These are phyloP conservation scores for Penicillium italicum DNA, from an alignment of 2,329 filamentous ascomycete species.

Conservation along the genomic window DNA sequence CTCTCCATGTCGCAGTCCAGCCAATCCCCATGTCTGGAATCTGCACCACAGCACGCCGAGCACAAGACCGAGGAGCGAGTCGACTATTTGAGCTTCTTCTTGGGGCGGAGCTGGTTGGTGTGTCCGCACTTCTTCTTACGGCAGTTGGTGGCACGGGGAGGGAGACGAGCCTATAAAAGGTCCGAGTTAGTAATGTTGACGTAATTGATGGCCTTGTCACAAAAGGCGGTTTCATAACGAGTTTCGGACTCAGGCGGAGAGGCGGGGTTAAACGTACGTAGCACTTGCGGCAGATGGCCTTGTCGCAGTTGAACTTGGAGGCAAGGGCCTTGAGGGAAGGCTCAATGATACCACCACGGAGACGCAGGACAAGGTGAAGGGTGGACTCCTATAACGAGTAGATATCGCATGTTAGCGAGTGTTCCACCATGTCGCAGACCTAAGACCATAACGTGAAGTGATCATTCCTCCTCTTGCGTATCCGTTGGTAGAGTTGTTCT, in stretches of 20 bases:
- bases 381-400: slow-evolving; percentile 73
- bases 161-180: slow-evolving; percentile 65
- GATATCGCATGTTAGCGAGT: slow-evolving; percentile 32
- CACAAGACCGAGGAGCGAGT: slow-evolving; percentile 46
- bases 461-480: slow-evolving; percentile 11
- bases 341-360: slow-evolving; percentile 99
- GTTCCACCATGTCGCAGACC: slow-evolving; percentile 1
- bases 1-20: slow-evolving; percentile 36
- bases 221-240: not conserved
- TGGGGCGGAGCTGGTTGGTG: slow-evolving; percentile 99
- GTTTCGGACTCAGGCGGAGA: not conserved
- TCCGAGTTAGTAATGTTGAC: slow-evolving; percentile 3
- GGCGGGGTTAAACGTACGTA: slow-evolving; percentile 64
- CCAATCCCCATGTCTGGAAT: slow-evolving; percentile 29
- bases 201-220: not conserved
- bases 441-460: not conserved
- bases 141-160: slow-evolving; percentile 99
- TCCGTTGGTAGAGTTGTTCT: not conserved
- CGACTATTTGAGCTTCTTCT: slow-evolving; percentile 98
- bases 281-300: slow-evolving; percentile 99
- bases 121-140: slow-evolving; percentile 99
- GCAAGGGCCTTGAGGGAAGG: slow-evolving; percentile 97
- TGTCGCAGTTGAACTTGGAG: slow-evolving; percentile 99
- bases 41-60: slow-evolving; percentile 37
- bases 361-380: slow-evolving; percentile 96